A percentile compares a stretch with the other conserved stretches of the same genome.
Evolutionary conservation across 2,329 filamentous ascomycete genomes (phyloP).

Genomic region (Aspergillus felis): DNA sequence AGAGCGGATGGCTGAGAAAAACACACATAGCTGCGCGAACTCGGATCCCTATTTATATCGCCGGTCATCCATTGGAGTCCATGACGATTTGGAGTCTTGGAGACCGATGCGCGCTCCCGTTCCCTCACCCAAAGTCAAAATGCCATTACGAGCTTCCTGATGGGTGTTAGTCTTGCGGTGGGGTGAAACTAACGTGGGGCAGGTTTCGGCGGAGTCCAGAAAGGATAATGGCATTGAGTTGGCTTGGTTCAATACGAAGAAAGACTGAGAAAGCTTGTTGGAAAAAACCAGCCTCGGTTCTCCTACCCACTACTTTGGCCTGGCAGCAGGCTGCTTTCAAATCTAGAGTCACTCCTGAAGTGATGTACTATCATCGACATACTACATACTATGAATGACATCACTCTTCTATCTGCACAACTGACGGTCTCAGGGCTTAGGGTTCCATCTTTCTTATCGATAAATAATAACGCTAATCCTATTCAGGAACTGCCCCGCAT

Average conservation of each 20-base stretch:
- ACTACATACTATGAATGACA: background rate
- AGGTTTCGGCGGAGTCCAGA: background rate
- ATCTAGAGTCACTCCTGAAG: too few relatives aligned
- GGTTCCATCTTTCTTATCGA: constrained; percentile 20
- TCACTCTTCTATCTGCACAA: background rate
- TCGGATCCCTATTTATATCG: background rate
- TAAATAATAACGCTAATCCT: constrained; percentile 13
- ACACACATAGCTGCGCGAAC: background rate
- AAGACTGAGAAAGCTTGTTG: background rate
- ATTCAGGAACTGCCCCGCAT: constrained; percentile 14
- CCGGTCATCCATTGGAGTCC: background rate
- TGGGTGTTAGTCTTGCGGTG: background rate
- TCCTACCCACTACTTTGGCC: background rate
- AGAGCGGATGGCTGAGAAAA: background rate
- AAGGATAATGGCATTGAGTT: background rate
- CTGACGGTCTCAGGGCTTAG: constrained; percentile 4
- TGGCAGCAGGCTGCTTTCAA: background rate
- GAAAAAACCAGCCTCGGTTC: background rate
- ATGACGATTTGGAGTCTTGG: background rate
- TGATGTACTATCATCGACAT: background rate
- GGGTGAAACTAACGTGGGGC: background rate
- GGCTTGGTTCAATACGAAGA: background rate
- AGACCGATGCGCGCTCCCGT: background rate
- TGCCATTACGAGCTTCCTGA: background rate
- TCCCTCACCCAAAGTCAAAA: background rate